phyloP scores from a whole-genome alignment of 768 basidiomycete genomes.

The Pleurotus pulmonarius region DNA sequence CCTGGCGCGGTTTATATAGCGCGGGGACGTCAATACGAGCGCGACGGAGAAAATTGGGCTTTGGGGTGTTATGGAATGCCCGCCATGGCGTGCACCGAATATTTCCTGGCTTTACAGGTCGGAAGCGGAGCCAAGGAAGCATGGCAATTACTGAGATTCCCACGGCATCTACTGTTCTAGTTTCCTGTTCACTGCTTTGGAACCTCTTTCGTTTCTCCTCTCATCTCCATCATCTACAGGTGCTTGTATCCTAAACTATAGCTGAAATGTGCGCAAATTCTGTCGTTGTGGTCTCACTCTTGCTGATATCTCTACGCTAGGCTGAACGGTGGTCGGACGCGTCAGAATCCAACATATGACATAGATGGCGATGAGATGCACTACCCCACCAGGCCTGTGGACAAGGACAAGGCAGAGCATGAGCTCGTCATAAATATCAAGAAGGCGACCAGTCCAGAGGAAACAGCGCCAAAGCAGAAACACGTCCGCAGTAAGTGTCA shows the following conservation, averaged over 20 bases:
- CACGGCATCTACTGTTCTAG: constrained; percentile 6
- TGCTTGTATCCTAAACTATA: not conserved
- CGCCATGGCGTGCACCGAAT: not conserved
- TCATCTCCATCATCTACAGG: not conserved
- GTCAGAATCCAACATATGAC: constrained; percentile 46
- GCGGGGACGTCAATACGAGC: constrained; percentile 31
- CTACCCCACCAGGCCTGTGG: constrained; percentile 95
- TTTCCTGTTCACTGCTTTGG: not conserved
- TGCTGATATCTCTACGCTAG: constrained; percentile 17
- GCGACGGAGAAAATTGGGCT: constrained; percentile 5
- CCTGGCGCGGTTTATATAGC: constrained; percentile 54
- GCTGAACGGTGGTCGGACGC: constrained; percentile 34
- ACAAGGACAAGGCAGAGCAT: constrained; percentile 96
- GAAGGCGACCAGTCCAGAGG: constrained; percentile 95
- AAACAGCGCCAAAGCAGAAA: constrained; percentile 97
- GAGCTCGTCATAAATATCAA: constrained; percentile 95
- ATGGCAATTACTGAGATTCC: constrained; percentile 7
- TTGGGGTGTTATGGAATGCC: not conserved
- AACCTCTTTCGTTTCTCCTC: too few relatives aligned
- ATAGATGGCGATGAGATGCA: constrained; percentile 77
- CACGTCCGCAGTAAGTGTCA: constrained; percentile 88
- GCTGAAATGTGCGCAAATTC: constrained; percentile 6
- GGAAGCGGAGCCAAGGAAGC: constrained; percentile 5
- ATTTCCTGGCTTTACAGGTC: not conserved
- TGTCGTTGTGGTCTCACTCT: not conserved